These are phyloP conservation scores for Kalmanozyma brasiliensis DNA, from an alignment of 1,284 basidiomycete genomes.

Conservation along the genomic window DNA sequence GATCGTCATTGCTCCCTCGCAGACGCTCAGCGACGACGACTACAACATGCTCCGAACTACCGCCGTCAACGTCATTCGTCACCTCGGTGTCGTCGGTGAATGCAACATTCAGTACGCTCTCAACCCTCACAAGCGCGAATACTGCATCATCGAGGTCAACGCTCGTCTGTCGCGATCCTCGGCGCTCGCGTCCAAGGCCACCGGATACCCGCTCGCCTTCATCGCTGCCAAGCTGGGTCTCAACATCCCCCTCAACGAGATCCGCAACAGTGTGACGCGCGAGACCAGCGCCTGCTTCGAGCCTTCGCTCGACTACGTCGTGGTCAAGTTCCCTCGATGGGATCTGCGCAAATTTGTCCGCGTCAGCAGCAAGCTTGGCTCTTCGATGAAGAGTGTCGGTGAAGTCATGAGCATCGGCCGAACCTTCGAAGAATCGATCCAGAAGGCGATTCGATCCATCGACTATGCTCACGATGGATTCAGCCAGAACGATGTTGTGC, in stretches of 20 bases:
- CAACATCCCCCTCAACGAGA: conserved; percentile 95
- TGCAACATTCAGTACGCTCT: conserved; percentile 99
- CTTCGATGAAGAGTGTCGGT: conserved; percentile 90
- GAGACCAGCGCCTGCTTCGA: conserved; percentile 97
- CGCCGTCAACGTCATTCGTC: conserved; percentile 96
- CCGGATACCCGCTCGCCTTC: conserved; percentile 97
- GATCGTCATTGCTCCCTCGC: conserved; percentile 97
- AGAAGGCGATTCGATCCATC: conserved; percentile 96
- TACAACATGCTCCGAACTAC: conserved; percentile 99
- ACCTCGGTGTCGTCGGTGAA: conserved; percentile 96
- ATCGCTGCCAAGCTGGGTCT: conserved; percentile 98
- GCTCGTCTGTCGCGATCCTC: conserved; percentile 98
- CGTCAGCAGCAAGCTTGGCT: conserved; percentile 64
- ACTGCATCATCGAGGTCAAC: conserved; percentile 99
- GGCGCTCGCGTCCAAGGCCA: conserved; percentile 96
- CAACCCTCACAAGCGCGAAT: conserved; percentile 92
- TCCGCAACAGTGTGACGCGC: conserved; percentile 96
- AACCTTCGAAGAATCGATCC: conserved; percentile 97
- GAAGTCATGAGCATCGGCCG: conserved; percentile 99
- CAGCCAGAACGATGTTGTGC: conserved; percentile 82
- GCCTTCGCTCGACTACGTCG: conserved; percentile 94
- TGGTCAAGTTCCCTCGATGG: conserved; percentile 99
- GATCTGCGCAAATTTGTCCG: conserved; percentile 94
- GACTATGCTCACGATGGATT: conserved; percentile 95
- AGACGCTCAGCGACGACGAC: conserved; percentile 86